A percentile compares a stretch with the other conserved stretches of the same genome.
These are phyloP conservation scores for Xylariaceae sp. DNA, from an alignment of 2,329 filamentous ascomycete genomes.

Conservation along the genomic window DNA sequence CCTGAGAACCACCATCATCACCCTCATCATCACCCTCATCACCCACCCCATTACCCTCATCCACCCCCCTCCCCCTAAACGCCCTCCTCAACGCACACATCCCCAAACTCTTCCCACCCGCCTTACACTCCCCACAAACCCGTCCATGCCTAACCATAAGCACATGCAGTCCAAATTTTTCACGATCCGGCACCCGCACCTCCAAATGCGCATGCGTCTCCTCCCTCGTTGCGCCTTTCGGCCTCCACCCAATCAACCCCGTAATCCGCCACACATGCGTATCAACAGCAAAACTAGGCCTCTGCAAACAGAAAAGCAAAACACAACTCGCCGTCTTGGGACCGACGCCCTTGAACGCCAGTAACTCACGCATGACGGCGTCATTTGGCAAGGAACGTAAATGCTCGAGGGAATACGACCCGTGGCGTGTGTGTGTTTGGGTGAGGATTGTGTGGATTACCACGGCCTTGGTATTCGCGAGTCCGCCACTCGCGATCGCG, in stretches of 20 bases:
- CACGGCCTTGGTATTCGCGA: constrained; percentile 69
- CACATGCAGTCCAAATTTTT: constrained; percentile 48
- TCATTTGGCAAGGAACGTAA: constrained; percentile 40
- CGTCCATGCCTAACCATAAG: constrained; percentile 45
- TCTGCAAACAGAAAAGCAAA: constrained; percentile 44
- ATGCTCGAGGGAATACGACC: constrained; percentile 45
- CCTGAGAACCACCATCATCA: background rate
- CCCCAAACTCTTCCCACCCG: constrained; percentile 38
- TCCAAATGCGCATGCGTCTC: constrained; percentile 48
- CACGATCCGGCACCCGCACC: constrained; percentile 40
- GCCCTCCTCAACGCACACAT: constrained; percentile 39
- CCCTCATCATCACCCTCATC: constrained; percentile 18
- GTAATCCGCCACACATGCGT: constrained; percentile 49
- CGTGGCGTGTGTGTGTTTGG: constrained; percentile 50
- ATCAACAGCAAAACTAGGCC: constrained; percentile 48
- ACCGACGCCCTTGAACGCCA: constrained; percentile 47
- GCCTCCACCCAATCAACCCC: constrained; percentile 46
- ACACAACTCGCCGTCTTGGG: constrained; percentile 52
- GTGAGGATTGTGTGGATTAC: constrained; percentile 64
- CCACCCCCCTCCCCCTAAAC: constrained; percentile 32
- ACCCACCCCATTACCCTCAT: too few relatives aligned
- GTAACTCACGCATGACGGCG: constrained; percentile 46
- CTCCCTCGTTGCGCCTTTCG: constrained; percentile 37
- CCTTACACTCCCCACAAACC: constrained; percentile 41
- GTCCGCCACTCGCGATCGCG: constrained; percentile 65